A percentile compares a stretch with the other conserved stretches of the same genome.
These are phyloP conservation scores for Hypoxylon sp. DNA, from an alignment of 2,329 filamentous ascomycete genomes.

Conservation along the genomic window DNA sequence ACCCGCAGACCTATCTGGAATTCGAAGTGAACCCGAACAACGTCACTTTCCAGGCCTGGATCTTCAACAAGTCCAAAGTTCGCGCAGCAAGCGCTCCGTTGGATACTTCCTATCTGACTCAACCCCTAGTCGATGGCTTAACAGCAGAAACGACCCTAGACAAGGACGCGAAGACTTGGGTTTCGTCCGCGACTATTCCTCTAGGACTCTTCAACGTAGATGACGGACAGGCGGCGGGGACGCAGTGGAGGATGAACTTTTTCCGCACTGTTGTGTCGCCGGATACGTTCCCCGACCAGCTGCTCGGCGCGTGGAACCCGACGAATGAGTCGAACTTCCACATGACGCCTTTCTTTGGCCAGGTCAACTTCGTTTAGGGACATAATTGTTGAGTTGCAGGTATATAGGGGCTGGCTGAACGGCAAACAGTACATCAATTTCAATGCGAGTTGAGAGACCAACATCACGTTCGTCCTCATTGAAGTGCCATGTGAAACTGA, in stretches of 20 bases:
- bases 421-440: constrained; percentile 3
- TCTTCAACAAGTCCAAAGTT: constrained; percentile 64
- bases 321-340: constrained; percentile 63
- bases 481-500: constrained; percentile 32
- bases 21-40: constrained; percentile 66
- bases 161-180: constrained; percentile 55
- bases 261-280: constrained; percentile 62
- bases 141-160: constrained; percentile 57
- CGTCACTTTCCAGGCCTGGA: constrained; percentile 64
- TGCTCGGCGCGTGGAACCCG: constrained; percentile 61
- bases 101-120: constrained; percentile 59
- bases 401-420: background rate
- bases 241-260: constrained; percentile 66
- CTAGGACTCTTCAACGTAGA: constrained; percentile 65
- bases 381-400: background rate
- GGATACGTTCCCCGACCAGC: constrained; percentile 59
- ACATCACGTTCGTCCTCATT: background rate
- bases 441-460: constrained; percentile 1
- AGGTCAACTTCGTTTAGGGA: constrained; percentile 44
- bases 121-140: constrained; percentile 59
- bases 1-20: constrained; percentile 64
- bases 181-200: constrained; percentile 58
- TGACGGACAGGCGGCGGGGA: constrained; percentile 57
- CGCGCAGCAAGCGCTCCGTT: constrained; percentile 58
- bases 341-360: constrained; percentile 60